Percentiles rank a stretch among this genome's conserved stretches.
These are phyloP conservation scores for Amyloporia xantha DNA, from an alignment of 768 basidiomycete genomes.

Conservation along the genomic window DNA sequence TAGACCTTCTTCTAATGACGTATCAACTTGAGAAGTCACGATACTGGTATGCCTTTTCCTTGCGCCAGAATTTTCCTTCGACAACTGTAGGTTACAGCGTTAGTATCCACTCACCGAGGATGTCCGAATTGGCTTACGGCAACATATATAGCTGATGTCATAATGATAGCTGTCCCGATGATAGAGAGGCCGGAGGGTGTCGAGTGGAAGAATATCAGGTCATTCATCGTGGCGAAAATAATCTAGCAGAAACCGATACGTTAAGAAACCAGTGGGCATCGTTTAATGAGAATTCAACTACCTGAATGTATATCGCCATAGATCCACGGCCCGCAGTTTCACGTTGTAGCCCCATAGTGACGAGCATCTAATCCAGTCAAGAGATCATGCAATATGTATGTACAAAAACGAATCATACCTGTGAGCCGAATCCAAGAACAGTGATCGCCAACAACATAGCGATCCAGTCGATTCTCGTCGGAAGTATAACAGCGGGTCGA, in stretches of 20 bases:
- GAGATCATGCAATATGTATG: background rate
- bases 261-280: background rate
- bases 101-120: background rate
- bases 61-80: background rate
- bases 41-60: background rate
- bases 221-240: constrained; percentile 57
- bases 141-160: constrained; percentile 55
- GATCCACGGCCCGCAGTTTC: constrained; percentile 61
- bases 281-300: too few species aligned
- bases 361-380: constrained; percentile 32
- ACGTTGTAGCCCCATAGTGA: constrained; percentile 56
- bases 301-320: constrained; percentile 54
- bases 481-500: constrained; percentile 37
- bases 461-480: constrained; percentile 36
- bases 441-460: constrained; percentile 42
- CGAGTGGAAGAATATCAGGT: constrained; percentile 57
- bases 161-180: constrained; percentile 58
- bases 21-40: background rate
- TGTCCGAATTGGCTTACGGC: constrained; percentile 37
- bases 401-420: constrained; percentile 18
- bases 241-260: constrained; percentile 37
- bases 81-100: background rate
- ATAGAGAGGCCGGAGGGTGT: constrained; percentile 52
- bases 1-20: constrained; percentile 1
- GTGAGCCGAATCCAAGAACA: constrained; percentile 45